Conservation (phyloP, 805 yeast species). For the Pichia paraexigua region DNA sequence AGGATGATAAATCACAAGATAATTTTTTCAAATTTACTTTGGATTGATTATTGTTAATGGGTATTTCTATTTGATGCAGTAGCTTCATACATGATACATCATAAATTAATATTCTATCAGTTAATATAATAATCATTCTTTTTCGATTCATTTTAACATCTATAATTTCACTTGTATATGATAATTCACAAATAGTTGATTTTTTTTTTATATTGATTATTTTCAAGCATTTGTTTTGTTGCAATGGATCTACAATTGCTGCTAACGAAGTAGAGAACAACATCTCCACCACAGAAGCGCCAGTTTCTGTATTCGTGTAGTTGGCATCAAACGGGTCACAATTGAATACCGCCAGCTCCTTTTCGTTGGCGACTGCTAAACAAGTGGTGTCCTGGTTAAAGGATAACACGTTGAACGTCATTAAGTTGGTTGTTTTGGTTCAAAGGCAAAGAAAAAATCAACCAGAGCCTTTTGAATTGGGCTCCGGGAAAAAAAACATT, state of each 20-base stretch:
- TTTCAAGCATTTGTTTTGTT: conserved; percentile 59
- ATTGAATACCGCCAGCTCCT: conserved; percentile 61
- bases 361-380: neutral
- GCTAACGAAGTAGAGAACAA: conserved; percentile 79
- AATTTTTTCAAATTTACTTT: neutral
- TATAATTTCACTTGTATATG: conserved; percentile 71
- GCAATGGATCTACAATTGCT: conserved; percentile 54
- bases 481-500: neutral
- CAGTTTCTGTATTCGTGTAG: conserved; percentile 31
- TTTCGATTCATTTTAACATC: conserved; percentile 75
- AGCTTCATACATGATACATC: conserved; percentile 87
- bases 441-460: neutral
- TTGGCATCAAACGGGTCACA: conserved; percentile 79
- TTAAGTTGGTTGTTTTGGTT: neutral
- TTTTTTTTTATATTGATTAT: conserved; percentile 77
- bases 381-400: neutral
- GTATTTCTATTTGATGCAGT: conserved; percentile 54
- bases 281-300: conserved; percentile 78
- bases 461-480: neutral
- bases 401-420: neutral
- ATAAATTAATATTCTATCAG: conserved; percentile 79
- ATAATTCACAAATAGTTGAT: conserved; percentile 73
- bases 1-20: conserved; percentile 28
- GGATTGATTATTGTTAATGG: conserved; percentile 26
- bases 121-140: conserved; percentile 66